A percentile compares a stretch with the other conserved stretches of the same genome.
Evolutionary conservation across 495 filamentous ascomycete genomes (phyloP).

Genomic region (Pseudevernia furfuracea): DNA sequence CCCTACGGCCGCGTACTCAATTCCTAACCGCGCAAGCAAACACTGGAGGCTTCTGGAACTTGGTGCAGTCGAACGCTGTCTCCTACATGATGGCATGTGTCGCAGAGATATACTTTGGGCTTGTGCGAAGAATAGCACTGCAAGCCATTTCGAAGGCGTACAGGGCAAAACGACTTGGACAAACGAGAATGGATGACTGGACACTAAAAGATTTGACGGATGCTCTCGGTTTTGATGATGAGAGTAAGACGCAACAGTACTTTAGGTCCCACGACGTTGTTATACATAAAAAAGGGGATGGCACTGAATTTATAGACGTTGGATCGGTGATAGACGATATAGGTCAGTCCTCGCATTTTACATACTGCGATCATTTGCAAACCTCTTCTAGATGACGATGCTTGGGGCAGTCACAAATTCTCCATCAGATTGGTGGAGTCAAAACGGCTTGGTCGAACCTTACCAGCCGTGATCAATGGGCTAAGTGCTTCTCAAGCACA

Average conservation of each 20-base stretch:
- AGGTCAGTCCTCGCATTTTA: conserved; percentile 23
- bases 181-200: conserved; percentile 66
- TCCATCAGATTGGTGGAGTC: conserved; percentile 43
- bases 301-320: conserved; percentile 44
- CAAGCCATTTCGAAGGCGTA: conserved; percentile 57
- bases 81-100: conserved; percentile 93
- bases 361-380: conserved; percentile 9
- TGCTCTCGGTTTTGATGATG: conserved; percentile 65
- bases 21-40: conserved; percentile 55
- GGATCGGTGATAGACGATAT: conserved; percentile 22
- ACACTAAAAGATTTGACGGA: conserved; percentile 57
- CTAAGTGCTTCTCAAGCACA: conserved; percentile 43
- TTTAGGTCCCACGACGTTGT: conserved; percentile 59
- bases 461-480: conserved; percentile 46
- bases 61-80: conserved; percentile 59
- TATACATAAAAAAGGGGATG: conserved; percentile 46
- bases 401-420: conserved; percentile 40
- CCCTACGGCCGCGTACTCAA: conserved; percentile 49
- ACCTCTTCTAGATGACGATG: conserved; percentile 23
- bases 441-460: conserved; percentile 43
- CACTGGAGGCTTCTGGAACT: conserved; percentile 63
- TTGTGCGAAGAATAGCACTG: conserved; percentile 68
- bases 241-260: conserved; percentile 61
- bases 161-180: conserved; percentile 35
- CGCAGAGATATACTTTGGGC: conserved; percentile 82